Conservation (phyloP, 768 basidiomycete genomes). For the Serendipita sp. region DNA sequence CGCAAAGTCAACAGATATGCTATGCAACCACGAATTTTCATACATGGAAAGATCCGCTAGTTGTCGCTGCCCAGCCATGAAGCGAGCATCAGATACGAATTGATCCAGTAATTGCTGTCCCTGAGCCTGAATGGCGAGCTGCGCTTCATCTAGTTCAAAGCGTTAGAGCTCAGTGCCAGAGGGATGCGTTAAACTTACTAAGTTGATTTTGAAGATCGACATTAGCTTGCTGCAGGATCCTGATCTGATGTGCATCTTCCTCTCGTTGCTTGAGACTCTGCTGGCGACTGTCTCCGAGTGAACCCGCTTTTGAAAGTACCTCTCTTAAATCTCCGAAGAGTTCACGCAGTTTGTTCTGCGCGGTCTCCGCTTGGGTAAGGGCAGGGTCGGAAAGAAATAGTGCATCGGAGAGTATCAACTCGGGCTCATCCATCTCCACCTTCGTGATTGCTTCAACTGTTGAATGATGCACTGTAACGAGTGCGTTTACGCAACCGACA, state of each 20-base stretch:
- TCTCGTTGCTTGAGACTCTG: conserved; percentile 6
- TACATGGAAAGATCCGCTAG: conserved; percentile 29
- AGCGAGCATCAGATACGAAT: conserved; percentile 26
- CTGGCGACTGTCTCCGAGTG: conserved; percentile 13
- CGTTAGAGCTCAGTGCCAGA: neutral
- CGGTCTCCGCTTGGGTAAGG: conserved; percentile 32
- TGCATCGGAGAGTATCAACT: conserved; percentile 33
- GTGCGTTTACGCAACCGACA: conserved; percentile 46
- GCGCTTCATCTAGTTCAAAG: conserved; percentile 2
- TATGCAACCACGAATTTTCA: neutral
- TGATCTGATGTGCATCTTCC: conserved; percentile 7
- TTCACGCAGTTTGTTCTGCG: conserved; percentile 31
- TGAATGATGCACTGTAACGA: conserved; percentile 29
- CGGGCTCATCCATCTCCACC: conserved; percentile 27
- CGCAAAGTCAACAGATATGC: neutral
- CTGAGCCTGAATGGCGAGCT: conserved; percentile 7
- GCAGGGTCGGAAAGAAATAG: conserved; percentile 25
- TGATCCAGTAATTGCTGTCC: conserved; percentile 31
- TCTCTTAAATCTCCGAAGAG: conserved; percentile 29
- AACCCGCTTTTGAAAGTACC: conserved; percentile 18
- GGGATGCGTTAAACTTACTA: neutral
- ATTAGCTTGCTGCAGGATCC: conserved; percentile 18
- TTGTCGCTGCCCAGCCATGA: conserved; percentile 22
- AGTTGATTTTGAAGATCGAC: conserved; percentile 10
- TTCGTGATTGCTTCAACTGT: conserved; percentile 30